phyloP scores from a whole-genome alignment of 2,329 filamentous ascomycete species.

The Hymenoscyphus fraxineus region DNA sequence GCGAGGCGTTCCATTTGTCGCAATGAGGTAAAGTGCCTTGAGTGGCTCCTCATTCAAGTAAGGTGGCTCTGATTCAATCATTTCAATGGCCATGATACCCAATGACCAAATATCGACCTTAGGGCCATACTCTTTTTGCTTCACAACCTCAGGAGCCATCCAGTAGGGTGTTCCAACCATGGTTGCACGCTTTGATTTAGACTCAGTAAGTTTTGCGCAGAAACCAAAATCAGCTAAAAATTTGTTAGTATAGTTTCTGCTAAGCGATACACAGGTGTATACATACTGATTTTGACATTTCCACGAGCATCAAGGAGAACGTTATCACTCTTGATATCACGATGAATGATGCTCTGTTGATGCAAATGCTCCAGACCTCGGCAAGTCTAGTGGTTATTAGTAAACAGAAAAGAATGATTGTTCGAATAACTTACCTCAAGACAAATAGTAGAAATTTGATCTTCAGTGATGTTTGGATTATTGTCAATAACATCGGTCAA shows the following conservation, averaged over 20 bases:
- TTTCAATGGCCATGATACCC: slow-evolving; percentile 99
- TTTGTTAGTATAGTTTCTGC: slow-evolving; percentile 34
- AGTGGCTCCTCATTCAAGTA: slow-evolving; percentile 97
- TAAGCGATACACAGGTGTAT: slow-evolving; percentile 1
- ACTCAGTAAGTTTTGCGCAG: slow-evolving; percentile 96
- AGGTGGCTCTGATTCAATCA: slow-evolving; percentile 98
- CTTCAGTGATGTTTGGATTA: slow-evolving; percentile 87
- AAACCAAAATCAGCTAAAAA: slow-evolving; percentile 92
- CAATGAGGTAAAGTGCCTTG: slow-evolving; percentile 95
- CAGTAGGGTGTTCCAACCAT: slow-evolving; percentile 99
- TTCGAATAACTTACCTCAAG: slow-evolving; percentile 65
- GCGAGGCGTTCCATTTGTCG: slow-evolving; percentile 92
- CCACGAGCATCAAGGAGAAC: slow-evolving; percentile 90
- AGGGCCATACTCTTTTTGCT: slow-evolving; percentile 97
- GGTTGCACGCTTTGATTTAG: slow-evolving; percentile 93
- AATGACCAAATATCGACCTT: slow-evolving; percentile 99
- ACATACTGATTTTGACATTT: slow-evolving; percentile 95
- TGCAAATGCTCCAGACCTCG: slow-evolving; percentile 92
- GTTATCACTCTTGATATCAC: slow-evolving; percentile 99
- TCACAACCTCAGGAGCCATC: slow-evolving; percentile 99
- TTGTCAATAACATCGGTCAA: slow-evolving; percentile 99
- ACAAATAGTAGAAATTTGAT: slow-evolving; percentile 97
- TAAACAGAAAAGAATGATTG: not conserved
- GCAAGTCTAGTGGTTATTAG: slow-evolving; percentile 66
- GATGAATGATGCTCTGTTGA: slow-evolving; percentile 94